phyloP scores from a whole-genome alignment of 2,329 filamentous ascomycete species.

The Phialocephala subalpina region DNA sequence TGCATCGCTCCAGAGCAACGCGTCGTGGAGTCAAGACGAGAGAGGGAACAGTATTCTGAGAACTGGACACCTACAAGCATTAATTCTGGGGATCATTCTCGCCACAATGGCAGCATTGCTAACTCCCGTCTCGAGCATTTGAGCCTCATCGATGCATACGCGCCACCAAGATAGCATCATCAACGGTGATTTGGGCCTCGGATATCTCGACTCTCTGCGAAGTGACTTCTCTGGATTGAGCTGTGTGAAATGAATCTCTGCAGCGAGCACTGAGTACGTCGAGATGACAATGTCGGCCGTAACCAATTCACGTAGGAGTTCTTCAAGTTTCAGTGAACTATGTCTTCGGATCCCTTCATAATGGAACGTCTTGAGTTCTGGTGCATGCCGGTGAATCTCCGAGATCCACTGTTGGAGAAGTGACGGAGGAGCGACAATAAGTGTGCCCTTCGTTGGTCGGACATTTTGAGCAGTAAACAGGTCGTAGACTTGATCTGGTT shows the following conservation, averaged over 20 bases:
- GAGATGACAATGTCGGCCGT: conserved; percentile 67
- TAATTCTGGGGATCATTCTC: conserved; percentile 79
- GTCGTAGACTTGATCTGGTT: conserved; percentile 43
- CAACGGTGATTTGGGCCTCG: conserved; percentile 76
- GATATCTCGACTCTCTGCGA: conserved; percentile 69
- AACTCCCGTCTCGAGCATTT: conserved; percentile 92
- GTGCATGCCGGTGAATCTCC: conserved; percentile 66
- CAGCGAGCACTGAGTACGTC: conserved; percentile 75
- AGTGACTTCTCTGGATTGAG: conserved; percentile 73
- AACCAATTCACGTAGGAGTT: conserved; percentile 54
- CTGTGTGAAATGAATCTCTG: conserved; percentile 80
- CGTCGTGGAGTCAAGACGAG: no score
- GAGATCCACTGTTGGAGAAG: conserved; percentile 68
- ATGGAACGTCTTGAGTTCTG: conserved; percentile 60
- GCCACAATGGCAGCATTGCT: conserved; percentile 85
- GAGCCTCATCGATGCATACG: conserved; percentile 79
- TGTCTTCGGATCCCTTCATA: conserved; percentile 58
- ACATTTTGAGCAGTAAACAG: conserved; percentile 52
- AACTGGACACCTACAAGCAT: conserved; percentile 70
- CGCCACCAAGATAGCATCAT: conserved; percentile 87
- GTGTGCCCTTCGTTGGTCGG: conserved; percentile 60
- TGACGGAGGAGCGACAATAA: conserved; percentile 67
- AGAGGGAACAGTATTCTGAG: no score
- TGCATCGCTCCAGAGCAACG: no score
- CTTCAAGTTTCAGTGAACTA: conserved; percentile 42